Conservation (phyloP, 1,139 yeast species). For the Nakaseomyces bracarensis region DNA sequence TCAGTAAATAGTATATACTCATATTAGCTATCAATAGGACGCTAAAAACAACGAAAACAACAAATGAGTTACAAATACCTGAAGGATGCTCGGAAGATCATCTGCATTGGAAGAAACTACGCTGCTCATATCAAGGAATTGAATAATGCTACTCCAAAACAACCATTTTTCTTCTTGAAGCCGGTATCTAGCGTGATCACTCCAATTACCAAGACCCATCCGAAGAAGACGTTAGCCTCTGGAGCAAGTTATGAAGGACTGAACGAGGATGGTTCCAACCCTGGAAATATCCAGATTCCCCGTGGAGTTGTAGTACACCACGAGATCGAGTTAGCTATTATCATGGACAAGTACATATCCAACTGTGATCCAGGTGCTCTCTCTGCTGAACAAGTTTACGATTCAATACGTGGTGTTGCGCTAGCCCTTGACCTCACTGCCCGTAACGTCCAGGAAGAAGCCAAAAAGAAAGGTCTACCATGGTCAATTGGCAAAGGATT, state of each 20-base stretch:
- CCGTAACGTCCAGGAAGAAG: slow-evolving; percentile 90
- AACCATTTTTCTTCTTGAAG: slow-evolving; percentile 87
- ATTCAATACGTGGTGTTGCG: slow-evolving; percentile 76
- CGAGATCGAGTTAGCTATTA: slow-evolving; percentile 84
- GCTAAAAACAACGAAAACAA: background rate
- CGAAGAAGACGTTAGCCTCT: slow-evolving; percentile 7
- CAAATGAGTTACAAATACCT: slow-evolving; percentile 44
- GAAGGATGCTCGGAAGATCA: slow-evolving; percentile 64
- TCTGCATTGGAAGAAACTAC: slow-evolving; percentile 94
- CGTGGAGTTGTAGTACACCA: slow-evolving; percentile 77
- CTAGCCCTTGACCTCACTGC: slow-evolving; percentile 92
- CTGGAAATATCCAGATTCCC: slow-evolving; percentile 78
- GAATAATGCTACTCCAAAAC: slow-evolving; percentile 68
- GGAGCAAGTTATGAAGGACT: slow-evolving; percentile 23
- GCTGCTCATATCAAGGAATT: slow-evolving; percentile 91
- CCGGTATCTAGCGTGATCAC: slow-evolving; percentile 61
- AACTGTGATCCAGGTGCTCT: slow-evolving; percentile 49
- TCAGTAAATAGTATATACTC: no score
- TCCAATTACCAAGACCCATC: slow-evolving; percentile 18
- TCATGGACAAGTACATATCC: slow-evolving; percentile 55
- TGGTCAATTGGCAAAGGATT: slow-evolving; percentile 97
- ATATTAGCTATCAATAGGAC: background rate
- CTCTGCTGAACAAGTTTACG: slow-evolving; percentile 63
- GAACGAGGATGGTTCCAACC: slow-evolving; percentile 26
- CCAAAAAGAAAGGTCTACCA: slow-evolving; percentile 88